phyloP scores from a whole-genome alignment of 2,329 filamentous ascomycete genomes.

The Allantophomopsis lycopodina region DNA sequence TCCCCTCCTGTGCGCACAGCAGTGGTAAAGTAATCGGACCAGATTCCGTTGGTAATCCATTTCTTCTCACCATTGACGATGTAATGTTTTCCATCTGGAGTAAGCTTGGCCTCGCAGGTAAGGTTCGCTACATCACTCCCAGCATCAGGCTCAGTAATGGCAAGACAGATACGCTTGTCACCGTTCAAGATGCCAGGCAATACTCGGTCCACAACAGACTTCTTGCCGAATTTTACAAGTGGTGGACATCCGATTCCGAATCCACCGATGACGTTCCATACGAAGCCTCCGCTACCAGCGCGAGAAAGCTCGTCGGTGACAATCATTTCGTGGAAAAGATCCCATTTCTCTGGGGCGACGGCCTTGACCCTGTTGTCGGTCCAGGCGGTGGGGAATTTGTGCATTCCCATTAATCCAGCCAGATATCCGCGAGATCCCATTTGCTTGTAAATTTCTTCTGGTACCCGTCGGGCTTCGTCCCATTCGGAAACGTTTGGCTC shows the following conservation, averaged over 20 bases:
- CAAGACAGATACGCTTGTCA: conserved; percentile 94
- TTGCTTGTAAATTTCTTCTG: conserved; percentile 81
- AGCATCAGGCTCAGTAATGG: conserved; percentile 93
- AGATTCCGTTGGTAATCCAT: conserved; percentile 98
- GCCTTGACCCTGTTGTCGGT: conserved; percentile 58
- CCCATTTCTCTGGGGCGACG: conserved; percentile 82
- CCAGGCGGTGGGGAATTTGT: conserved; percentile 63
- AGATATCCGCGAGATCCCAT: conserved; percentile 91
- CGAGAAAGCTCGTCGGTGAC: conserved; percentile 90
- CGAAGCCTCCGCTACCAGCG: conserved; percentile 76
- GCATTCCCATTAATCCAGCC: conserved; percentile 74
- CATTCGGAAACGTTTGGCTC: conserved; percentile 90
- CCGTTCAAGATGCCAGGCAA: conserved; percentile 77
- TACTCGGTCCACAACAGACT: conserved; percentile 73
- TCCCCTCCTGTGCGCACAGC: conserved; percentile 79
- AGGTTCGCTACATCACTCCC: conserved; percentile 92
- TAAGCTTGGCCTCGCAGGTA: conserved; percentile 89
- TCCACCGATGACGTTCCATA: conserved; percentile 96
- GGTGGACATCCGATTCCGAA: conserved; percentile 92
- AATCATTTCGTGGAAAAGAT: conserved; percentile 95
- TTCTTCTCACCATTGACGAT: conserved; percentile 99
- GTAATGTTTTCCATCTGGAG: conserved; percentile 93
- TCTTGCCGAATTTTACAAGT: conserved; percentile 81
- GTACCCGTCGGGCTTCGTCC: conserved; percentile 90
- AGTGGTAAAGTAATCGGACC: conserved; percentile 94